Percentiles rank a stretch among this genome's conserved stretches.
Evolutionary conservation across 768 basidiomycete genomes (phyloP).

Genomic region (Suillus cothurnatus): DNA sequence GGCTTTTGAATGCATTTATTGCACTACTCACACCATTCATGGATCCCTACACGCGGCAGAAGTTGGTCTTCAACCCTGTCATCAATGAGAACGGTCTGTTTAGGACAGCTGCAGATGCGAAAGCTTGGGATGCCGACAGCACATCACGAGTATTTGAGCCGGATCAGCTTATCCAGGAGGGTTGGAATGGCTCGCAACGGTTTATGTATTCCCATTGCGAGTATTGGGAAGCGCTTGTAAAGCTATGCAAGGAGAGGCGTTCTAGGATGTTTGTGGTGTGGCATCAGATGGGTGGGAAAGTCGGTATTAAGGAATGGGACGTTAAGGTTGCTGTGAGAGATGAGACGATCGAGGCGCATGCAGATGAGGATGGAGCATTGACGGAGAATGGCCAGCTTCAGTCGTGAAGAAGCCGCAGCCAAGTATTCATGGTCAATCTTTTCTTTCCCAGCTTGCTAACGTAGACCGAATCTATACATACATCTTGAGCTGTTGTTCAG

Average conservation of each 20-base stretch:
- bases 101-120: conserved; percentile 23
- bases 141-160: conserved; percentile 52
- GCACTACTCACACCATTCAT: conserved; percentile 80
- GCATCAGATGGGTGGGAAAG: conserved; percentile 63
- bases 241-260: conserved; percentile 53
- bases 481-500: not conserved
- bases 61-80: conserved; percentile 74
- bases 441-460: not conserved
- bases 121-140: conserved; percentile 2
- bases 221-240: conserved; percentile 72
- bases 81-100: conserved; percentile 27
- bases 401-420: not conserved
- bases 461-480: not conserved
- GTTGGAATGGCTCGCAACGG: conserved; percentile 68
- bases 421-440: not conserved
- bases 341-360: not conserved
- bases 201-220: conserved; percentile 75
- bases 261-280: conserved; percentile 59
- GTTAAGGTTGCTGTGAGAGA: conserved; percentile 51
- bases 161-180: conserved; percentile 68
- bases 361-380: too few relatives aligned
- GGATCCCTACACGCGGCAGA: conserved; percentile 77
- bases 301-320: conserved; percentile 82
- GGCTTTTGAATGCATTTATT: conserved; percentile 71
- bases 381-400: not conserved